Conservation (phyloP, 768 basidiomycete genomes). For the Russula ochroleuca region DNA sequence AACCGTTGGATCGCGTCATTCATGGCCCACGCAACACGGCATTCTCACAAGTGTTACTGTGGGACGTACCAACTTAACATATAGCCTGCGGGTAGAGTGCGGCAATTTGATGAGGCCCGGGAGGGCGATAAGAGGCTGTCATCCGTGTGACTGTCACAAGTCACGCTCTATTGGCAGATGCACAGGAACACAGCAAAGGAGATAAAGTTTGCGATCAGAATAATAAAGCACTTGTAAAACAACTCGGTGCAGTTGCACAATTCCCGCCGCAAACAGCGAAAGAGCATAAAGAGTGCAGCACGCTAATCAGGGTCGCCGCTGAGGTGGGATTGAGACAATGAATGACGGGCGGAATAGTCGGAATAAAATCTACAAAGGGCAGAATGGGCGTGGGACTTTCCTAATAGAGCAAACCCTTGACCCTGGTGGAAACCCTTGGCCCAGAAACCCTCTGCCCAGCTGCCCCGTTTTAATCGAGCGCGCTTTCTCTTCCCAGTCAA, state of each 20-base stretch:
- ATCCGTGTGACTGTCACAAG: conserved; percentile 8
- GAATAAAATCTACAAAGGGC: conserved; percentile 9
- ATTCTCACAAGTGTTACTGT: conserved; percentile 10
- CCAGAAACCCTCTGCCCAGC: conserved; percentile 31
- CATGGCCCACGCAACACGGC: conserved; percentile 6
- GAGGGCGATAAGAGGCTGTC: background rate
- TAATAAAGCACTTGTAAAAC: background rate
- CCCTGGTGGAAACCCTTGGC: conserved; percentile 27
- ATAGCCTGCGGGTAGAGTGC: background rate
- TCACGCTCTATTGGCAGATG: background rate
- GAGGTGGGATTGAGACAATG: background rate
- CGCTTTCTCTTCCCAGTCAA: conserved; percentile 23
- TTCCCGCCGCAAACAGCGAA: background rate
- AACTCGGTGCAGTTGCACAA: background rate
- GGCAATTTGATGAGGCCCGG: background rate
- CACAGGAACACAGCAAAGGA: conserved; percentile 2
- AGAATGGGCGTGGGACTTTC: conserved; percentile 23
- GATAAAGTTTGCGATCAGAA: conserved; percentile 18
- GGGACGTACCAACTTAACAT: background rate
- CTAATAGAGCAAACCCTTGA: conserved; percentile 27
- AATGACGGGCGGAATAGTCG: background rate
- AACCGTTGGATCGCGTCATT: background rate
- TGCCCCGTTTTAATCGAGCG: conserved; percentile 29
- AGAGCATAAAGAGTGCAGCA: background rate
- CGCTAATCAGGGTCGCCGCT: background rate